phyloP scores from a whole-genome alignment of 208 protist genomes.

The Sergeia podlipaevii region DNA sequence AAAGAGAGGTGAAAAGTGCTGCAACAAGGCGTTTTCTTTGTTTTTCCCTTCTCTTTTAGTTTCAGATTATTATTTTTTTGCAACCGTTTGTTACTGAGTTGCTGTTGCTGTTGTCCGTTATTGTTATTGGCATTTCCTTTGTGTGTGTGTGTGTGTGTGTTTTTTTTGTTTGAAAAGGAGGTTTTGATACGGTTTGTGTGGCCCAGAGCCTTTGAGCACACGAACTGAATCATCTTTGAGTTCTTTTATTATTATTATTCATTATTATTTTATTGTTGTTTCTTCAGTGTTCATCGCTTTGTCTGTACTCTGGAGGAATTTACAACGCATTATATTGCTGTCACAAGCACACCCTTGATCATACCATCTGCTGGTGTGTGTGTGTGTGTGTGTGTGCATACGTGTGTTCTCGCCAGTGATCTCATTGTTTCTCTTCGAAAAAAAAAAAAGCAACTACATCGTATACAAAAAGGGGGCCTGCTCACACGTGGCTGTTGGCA shows the following conservation, averaged over 20 bases:
- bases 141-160: not conserved
- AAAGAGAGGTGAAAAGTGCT: too few relatives aligned
- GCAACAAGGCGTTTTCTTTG: too few relatives aligned
- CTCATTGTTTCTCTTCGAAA: not conserved
- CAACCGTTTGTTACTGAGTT: too few relatives aligned
- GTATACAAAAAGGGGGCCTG: not conserved
- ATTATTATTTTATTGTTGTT: too few relatives aligned
- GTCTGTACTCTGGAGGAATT: too few relatives aligned
- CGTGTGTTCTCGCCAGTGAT: not conserved
- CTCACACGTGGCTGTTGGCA: not conserved
- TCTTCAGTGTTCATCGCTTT: too few relatives aligned
- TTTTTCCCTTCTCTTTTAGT: not conserved
- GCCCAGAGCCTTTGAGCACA: too few relatives aligned
- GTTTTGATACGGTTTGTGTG: not conserved
- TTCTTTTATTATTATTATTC: too few relatives aligned
- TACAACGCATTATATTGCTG: too few relatives aligned
- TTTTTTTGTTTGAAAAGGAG: not conserved
- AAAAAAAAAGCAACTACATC: not conserved
- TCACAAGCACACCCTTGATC: not conserved
- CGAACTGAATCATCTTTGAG: too few relatives aligned
- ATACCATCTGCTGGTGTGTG: not conserved
- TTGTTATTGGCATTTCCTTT: not conserved
- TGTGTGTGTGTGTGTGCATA: constrained; percentile 10
- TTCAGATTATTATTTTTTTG: constrained; percentile 1
- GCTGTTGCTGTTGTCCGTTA: too few relatives aligned